Conservation (phyloP, 306 rosid genomes). For the Amphicarpaea edgeworthii region DNA sequence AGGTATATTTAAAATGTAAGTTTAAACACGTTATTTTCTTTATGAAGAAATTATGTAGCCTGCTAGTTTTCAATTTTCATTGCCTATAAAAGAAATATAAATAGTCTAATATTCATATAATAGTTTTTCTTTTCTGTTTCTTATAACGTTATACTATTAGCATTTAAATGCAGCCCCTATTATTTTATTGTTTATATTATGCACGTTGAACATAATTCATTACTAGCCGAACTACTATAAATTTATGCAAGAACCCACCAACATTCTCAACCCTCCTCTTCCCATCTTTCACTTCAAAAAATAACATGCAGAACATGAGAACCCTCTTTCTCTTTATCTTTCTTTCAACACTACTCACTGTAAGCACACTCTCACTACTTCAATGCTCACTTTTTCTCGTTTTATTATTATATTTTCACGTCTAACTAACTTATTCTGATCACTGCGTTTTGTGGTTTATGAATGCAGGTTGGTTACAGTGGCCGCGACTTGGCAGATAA, state of each 20-base stretch:
- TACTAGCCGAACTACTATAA: neutral
- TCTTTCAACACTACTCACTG: neutral
- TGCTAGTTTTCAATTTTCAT: no score
- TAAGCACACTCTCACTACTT: neutral
- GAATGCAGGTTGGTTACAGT: constrained; percentile 62
- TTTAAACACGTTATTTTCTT: no score
- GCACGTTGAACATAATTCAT: neutral
- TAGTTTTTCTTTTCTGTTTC: no score
- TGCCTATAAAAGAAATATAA: no score
- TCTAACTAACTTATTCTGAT: neutral
- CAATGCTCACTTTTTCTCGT: neutral
- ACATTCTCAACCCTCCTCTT: constrained; percentile 1
- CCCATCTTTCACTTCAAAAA: neutral
- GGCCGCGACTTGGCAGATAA: constrained; percentile 36
- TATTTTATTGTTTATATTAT: neutral
- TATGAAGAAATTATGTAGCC: no score
- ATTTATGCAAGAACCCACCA: neutral
- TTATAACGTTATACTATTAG: no score
- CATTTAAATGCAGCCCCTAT: neutral
- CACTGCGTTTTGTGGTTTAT: neutral
- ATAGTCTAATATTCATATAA: no score
- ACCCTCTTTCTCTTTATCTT: neutral
- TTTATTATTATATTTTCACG: no score
- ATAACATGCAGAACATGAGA: neutral
- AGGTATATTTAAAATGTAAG: no score